A percentile compares a stretch with the other conserved stretches of the same genome.
Evolutionary conservation across 225 moss, liverwort and hornwort genomes (phyloP).

Genomic region (Neckera pumila): DNA sequence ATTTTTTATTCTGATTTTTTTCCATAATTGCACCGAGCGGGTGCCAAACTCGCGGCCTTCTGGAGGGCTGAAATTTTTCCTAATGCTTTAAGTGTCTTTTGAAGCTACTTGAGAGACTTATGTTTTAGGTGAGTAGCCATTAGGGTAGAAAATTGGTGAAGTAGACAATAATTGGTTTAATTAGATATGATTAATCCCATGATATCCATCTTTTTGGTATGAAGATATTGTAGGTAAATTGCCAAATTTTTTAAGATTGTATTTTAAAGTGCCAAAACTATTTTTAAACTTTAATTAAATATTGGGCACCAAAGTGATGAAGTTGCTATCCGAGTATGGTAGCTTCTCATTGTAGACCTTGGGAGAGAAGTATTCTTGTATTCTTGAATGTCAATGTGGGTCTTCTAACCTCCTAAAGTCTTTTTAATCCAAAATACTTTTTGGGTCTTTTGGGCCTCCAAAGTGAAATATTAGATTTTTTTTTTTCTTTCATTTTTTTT

Average conservation of each 20-base stretch:
- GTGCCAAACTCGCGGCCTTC: too few species aligned
- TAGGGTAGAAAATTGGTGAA: background rate
- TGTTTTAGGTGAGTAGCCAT: rapidly evolving
- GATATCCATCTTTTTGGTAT: rapidly evolving
- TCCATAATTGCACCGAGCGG: too few species aligned
- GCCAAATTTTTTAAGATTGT: rapidly evolving
- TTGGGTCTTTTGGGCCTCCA: background rate
- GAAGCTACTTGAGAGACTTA: rapidly evolving
- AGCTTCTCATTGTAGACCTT: background rate
- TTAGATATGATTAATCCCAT: rapidly evolving
- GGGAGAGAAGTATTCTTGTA: background rate
- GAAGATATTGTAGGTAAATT: rapidly evolving
- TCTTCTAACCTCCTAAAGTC: background rate
- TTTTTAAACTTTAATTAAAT: background rate
- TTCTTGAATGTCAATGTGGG: background rate
- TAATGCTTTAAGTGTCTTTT: too few species aligned
- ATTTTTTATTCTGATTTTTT: too few species aligned
- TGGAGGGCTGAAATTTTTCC: too few species aligned
- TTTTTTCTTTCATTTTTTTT: background rate
- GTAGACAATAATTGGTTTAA: background rate
- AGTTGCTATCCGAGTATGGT: rapidly evolving
- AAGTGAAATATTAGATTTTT: background rate
- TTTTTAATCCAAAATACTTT: background rate
- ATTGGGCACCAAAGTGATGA: too few species aligned
- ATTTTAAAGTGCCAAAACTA: background rate